Conservation (phyloP, 1,139 yeast genomes). For the Hyphopichia pseudoburtonii region DNA sequence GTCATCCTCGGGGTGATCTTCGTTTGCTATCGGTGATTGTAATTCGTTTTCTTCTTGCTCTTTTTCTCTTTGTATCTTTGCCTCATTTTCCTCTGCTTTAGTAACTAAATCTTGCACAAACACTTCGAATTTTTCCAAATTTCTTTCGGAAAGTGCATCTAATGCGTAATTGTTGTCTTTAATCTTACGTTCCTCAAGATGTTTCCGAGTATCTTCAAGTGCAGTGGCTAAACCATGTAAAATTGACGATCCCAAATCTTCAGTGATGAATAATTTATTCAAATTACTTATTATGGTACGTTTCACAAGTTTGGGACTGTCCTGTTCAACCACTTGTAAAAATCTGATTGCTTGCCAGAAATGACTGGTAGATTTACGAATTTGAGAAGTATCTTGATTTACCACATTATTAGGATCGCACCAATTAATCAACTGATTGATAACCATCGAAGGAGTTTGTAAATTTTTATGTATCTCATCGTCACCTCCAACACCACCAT, state of each 20-base stretch:
- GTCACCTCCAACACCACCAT: constrained; percentile 15
- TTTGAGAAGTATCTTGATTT: constrained; percentile 42
- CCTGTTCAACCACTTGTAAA: constrained; percentile 50
- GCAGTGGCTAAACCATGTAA: constrained; percentile 35
- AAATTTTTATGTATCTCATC: constrained; percentile 22
- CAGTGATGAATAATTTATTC: constrained; percentile 43
- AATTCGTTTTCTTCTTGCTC: constrained; percentile 11
- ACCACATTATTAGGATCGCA: constrained; percentile 78
- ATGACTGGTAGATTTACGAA: constrained; percentile 50
- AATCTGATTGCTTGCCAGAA: constrained; percentile 58
- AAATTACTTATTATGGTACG: constrained; percentile 57
- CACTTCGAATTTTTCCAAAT: constrained; percentile 45
- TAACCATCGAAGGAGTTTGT: constrained; percentile 55
- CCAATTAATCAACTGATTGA: constrained; percentile 82
- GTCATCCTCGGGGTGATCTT: constrained; percentile 5
- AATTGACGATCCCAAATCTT: constrained; percentile 27
- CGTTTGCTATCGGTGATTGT: constrained; percentile 4
- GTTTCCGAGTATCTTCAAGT: constrained; percentile 31
- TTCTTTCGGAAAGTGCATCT: constrained; percentile 47
- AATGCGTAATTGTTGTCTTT: constrained; percentile 31
- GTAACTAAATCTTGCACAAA: constrained; percentile 26
- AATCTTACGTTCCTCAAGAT: constrained; percentile 21
- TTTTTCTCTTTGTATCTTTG: constrained; percentile 4
- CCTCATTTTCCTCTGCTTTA: constrained; percentile 25
- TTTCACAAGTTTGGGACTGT: constrained; percentile 52